Conservation (phyloP, 805 yeast species). For the Saturnispora hagleri region DNA sequence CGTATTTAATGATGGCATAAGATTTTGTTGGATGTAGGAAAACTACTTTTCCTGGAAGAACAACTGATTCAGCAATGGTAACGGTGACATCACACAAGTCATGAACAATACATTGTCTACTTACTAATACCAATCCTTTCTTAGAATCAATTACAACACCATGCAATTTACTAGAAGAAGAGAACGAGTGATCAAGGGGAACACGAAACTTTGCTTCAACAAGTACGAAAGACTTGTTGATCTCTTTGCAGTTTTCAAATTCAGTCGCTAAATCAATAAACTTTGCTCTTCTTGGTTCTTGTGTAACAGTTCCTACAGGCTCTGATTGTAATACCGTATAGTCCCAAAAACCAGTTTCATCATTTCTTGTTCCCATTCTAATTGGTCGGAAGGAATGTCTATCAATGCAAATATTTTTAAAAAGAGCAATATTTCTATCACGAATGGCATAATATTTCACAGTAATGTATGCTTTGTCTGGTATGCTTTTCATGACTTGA, state of each 20-base stretch:
- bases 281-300: no score
- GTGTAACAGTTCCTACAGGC: slow-evolving; percentile 14
- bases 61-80: slow-evolving; percentile 77
- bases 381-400: slow-evolving; percentile 78
- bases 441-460: slow-evolving; percentile 67
- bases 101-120: slow-evolving; percentile 75
- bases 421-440: slow-evolving; percentile 66
- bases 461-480: slow-evolving; percentile 66
- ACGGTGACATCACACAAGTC: slow-evolving; percentile 67
- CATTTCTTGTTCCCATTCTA: slow-evolving; percentile 55
- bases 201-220: slow-evolving; percentile 58
- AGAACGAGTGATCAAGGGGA: slow-evolving; percentile 66
- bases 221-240: slow-evolving; percentile 62
- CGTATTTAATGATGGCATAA: slow-evolving; percentile 75
- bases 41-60: slow-evolving; percentile 69
- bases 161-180: slow-evolving; percentile 50
- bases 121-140: slow-evolving; percentile 69
- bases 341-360: slow-evolving; percentile 48
- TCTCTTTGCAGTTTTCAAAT: no score
- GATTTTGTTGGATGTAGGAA: slow-evolving; percentile 84
- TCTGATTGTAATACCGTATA: slow-evolving; percentile 45
- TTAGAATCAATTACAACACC: slow-evolving; percentile 79
- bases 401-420: slow-evolving; percentile 62
- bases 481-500: slow-evolving; percentile 66
- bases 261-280: no score